These are phyloP conservation scores for Wolfiporia cocos DNA, from an alignment of 1,284 basidiomycete species.

Conservation along the genomic window DNA sequence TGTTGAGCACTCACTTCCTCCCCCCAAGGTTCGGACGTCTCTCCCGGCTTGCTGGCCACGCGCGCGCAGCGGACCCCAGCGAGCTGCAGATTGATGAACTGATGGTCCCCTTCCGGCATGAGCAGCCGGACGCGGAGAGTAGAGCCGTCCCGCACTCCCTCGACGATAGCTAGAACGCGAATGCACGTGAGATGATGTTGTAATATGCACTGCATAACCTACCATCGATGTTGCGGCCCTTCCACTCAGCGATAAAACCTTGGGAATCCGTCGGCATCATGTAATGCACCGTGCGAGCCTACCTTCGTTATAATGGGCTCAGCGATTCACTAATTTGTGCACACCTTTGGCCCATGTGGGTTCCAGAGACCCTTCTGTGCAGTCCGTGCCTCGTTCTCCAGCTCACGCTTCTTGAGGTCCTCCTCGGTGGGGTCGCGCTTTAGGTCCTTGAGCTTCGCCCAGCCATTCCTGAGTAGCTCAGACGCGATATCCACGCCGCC, in stretches of 20 bases:
- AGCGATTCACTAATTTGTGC: slow-evolving; percentile 14
- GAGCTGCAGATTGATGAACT: slow-evolving; percentile 78
- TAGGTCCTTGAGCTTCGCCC: slow-evolving; percentile 89
- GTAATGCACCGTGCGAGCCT: slow-evolving; percentile 76
- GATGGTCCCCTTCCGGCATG: slow-evolving; percentile 85
- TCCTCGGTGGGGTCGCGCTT: slow-evolving; percentile 77
- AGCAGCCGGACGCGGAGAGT: slow-evolving; percentile 87
- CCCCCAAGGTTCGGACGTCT: slow-evolving; percentile 74
- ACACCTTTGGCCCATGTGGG: slow-evolving; percentile 72
- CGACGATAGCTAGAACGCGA: slow-evolving; percentile 70
- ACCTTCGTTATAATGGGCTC: neutral
- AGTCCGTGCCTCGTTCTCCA: slow-evolving; percentile 76
- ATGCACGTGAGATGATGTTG: neutral
- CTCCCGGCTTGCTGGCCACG: slow-evolving; percentile 66
- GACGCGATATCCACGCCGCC: slow-evolving; percentile 68
- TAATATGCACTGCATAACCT: slow-evolving; percentile 13
- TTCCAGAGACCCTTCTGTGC: slow-evolving; percentile 86
- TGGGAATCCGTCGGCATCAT: slow-evolving; percentile 89
- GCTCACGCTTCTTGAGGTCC: slow-evolving; percentile 66
- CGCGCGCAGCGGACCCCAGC: slow-evolving; percentile 85
- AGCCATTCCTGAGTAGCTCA: slow-evolving; percentile 81
- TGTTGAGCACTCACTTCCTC: slow-evolving; percentile 61
- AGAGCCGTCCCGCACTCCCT: slow-evolving; percentile 91
- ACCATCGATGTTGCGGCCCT: slow-evolving; percentile 87
- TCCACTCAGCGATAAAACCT: slow-evolving; percentile 87